Percentiles rank a stretch among this genome's conserved stretches.
Conservation (phyloP, 768 basidiomycete genomes). For the Butyriboletus loyo region DNA sequence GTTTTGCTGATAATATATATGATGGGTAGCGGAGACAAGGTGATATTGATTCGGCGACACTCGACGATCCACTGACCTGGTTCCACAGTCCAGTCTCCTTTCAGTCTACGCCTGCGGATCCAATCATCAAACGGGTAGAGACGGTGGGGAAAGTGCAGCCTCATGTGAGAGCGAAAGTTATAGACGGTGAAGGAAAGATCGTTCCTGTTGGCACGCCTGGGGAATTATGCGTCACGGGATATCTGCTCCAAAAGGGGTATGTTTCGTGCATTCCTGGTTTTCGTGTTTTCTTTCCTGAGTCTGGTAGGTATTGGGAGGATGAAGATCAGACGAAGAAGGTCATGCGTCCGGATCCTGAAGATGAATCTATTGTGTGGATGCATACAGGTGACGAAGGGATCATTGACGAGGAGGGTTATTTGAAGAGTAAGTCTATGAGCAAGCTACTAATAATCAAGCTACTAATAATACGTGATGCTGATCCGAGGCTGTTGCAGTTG, state of each 20-base stretch:
- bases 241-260: constrained; percentile 77
- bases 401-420: constrained; percentile 79
- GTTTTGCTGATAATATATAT: constrained; percentile 6
- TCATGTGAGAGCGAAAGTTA: constrained; percentile 73
- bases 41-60: constrained; percentile 14
- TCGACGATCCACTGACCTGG: neutral
- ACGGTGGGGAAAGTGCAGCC: constrained; percentile 77
- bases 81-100: constrained; percentile 71
- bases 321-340: constrained; percentile 60
- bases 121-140: constrained; percentile 72
- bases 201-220: constrained; percentile 75
- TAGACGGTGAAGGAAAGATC: constrained; percentile 54
- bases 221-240: constrained; percentile 72
- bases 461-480: neutral
- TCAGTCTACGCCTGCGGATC: constrained; percentile 69
- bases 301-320: constrained; percentile 70
- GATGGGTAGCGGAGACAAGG: constrained; percentile 68
- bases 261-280: neutral
- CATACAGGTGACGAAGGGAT: constrained; percentile 80
- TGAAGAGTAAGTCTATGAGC: constrained; percentile 49
- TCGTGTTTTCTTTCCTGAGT: neutral
- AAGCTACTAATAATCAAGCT: neutral
- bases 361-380: constrained; percentile 70
- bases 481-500: constrained; percentile 45
- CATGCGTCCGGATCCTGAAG: constrained; percentile 50